Conservation (phyloP, 176 grass and related monocot species). For the Oryza australiensis region DNA sequence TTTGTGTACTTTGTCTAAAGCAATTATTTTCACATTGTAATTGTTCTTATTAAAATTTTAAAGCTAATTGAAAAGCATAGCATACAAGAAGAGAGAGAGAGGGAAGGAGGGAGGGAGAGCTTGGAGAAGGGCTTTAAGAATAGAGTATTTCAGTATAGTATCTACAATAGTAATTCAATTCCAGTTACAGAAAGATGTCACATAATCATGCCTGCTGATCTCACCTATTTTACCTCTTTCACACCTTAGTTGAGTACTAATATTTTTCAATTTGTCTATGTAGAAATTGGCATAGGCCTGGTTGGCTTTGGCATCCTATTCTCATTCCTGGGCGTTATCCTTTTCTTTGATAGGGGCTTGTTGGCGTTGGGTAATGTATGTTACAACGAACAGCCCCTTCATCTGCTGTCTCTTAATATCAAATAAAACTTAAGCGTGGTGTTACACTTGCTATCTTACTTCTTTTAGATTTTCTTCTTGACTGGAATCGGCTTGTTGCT, state of each 20-base stretch:
- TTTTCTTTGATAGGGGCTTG: constrained; percentile 96
- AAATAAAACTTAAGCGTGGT: constrained; percentile 15
- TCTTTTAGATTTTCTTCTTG: constrained; percentile 61
- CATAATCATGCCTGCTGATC: not conserved
- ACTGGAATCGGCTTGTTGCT: constrained; percentile 60
- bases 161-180: constrained; percentile 29
- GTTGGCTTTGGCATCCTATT: constrained; percentile 92
- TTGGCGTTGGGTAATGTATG: constrained; percentile 99
- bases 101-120: not conserved
- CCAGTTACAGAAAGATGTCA: constrained; percentile 23
- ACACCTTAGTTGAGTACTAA: constrained; percentile 20
- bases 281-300: constrained; percentile 92
- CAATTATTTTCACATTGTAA: not conserved
- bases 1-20: not conserved
- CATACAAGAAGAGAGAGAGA: not conserved
- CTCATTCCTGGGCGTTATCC: constrained; percentile 82
- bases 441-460: constrained; percentile 26
- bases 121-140: constrained; percentile 24
- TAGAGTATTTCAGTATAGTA: not conserved
- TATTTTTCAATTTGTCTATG: constrained; percentile 31
- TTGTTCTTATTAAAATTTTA: constrained; percentile 14
- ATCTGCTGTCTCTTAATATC: constrained; percentile 31
- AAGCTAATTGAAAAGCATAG: not conserved
- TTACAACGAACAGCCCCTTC: constrained; percentile 28
- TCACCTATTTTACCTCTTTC: constrained; percentile 19